Evolutionary conservation across 768 basidiomycete genomes (phyloP), one percentile per base, ranked within the genome.

Genomic region (Suillus subalutaceus): DNA sequence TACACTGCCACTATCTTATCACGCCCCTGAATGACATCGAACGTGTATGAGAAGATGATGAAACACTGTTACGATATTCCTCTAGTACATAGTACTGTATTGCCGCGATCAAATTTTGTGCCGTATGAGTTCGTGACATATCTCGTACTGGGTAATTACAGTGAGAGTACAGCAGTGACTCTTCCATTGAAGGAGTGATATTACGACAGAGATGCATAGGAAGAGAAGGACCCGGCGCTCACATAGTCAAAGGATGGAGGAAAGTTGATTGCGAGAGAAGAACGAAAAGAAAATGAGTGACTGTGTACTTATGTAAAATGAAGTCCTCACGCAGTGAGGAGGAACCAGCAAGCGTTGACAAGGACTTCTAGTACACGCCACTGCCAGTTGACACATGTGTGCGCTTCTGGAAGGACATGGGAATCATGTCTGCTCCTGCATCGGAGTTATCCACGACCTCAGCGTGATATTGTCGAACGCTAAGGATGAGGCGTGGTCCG

Each of bases 71-170:
- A 35, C 35, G 35, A 35, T 35, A 26, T 26, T 26, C 26, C 26
- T 26, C 26, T 26, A 26, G 26, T n/a, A n/a, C n/a, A n/a, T n/a
- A n/a, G n/a, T n/a, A n/a, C n/a, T n/a, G n/a, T n/a, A n/a, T n/a
- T n/a, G n/a, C n/a, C 35, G 64, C 65, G 20, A 75, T 75, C 58
- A 90, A 71, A 72, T 94, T 94, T 64, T 85, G 81, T 4, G 84
- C 89, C 1, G 90, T 91, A 43, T 92, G 77, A 2, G 83, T 85
- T 0, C 8, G 46, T n/a, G 20, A n/a, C 10, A 46, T 18, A 46
- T 46, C 8, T n/a, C 16, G 16, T 43, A 43, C 41, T 43, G 15
- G 16, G 41, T 43, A n/a, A 9, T 46, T 10, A n/a, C 46, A 48
- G 43, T 9, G 44, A 20, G 18, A 20, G 44, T 44, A 32, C 32